Conservation (phyloP, 106 monocot genomes). For the Agapanthus africanus region DNA sequence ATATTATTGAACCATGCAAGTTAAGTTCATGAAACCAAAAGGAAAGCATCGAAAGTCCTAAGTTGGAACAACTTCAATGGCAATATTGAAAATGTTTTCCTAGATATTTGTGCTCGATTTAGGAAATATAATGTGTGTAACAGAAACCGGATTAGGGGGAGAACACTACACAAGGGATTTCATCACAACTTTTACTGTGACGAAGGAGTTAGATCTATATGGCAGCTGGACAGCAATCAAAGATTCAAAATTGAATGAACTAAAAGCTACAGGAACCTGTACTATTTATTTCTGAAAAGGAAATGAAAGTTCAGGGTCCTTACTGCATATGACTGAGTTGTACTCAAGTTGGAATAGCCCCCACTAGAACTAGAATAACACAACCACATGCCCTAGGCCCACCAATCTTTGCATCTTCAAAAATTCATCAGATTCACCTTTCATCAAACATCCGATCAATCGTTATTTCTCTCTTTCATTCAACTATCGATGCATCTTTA, state of each 20-base stretch:
- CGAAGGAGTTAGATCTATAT: background rate
- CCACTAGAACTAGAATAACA: background rate
- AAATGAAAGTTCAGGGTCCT: conserved; percentile 5
- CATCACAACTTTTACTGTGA: background rate
- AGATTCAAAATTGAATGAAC: conserved; percentile 1
- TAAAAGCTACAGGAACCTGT: conserved; percentile 13
- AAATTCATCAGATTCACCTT: conserved; percentile 6
- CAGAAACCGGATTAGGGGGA: background rate
- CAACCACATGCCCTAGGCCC: conserved; percentile 9
- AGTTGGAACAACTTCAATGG: too few species aligned
- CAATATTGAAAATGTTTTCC: too few species aligned
- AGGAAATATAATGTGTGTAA: background rate
- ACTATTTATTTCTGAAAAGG: conserved; percentile 8
- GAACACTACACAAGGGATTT: background rate
- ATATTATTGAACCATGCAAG: background rate
- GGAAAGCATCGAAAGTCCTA: background rate
- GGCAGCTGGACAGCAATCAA: conserved; percentile 2
- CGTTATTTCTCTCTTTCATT: too few species aligned
- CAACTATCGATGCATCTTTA: too few species aligned
- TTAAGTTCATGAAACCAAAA: background rate
- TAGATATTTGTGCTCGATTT: background rate
- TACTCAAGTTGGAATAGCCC: background rate
- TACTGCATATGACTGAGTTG: background rate
- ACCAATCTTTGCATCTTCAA: background rate
- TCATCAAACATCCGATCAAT: background rate